Conservation (phyloP, 2,329 filamentous ascomycete genomes). For the Penicillium sp. region DNA sequence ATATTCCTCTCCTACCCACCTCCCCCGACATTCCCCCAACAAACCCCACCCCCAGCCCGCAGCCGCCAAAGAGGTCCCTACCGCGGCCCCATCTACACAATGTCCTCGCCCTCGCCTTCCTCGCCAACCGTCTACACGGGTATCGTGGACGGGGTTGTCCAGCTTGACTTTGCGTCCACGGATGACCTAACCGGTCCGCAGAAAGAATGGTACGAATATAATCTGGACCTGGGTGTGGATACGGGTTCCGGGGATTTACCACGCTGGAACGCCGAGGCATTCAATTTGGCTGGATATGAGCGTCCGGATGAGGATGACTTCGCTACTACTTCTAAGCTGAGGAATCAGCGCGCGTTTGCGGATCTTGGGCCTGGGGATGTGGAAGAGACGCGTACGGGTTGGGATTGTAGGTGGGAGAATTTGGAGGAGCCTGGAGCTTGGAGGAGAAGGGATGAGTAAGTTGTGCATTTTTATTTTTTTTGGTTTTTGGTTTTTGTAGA, state of each 20-base stretch:
- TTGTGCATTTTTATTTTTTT: neutral
- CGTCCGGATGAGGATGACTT: conserved; percentile 38
- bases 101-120: conserved; percentile 46
- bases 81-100: conserved; percentile 47
- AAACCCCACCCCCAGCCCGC: conserved; percentile 4
- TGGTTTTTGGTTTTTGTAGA: neutral
- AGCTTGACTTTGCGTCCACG: conserved; percentile 46
- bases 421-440: conserved; percentile 31
- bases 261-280: conserved; percentile 20
- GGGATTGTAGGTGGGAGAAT: conserved; percentile 42
- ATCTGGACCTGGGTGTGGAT: conserved; percentile 29
- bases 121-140: conserved; percentile 50
- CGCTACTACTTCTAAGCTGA: conserved; percentile 35
- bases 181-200: conserved; percentile 40
- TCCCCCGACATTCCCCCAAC: conserved; percentile 9
- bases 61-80: conserved; percentile 32
- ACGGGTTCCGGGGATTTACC: conserved; percentile 10
- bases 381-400: conserved; percentile 30
- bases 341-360: conserved; percentile 36
- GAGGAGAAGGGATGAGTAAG: conserved; percentile 26
- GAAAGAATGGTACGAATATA: conserved; percentile 36
- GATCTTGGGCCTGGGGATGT: conserved; percentile 21
- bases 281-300: conserved; percentile 47
- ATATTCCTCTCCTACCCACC: conserved; percentile 42
- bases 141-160: conserved; percentile 43